Evolutionary conservation across 179 eudicot species (phyloP), one percentile per base, ranked within the genome.

Genomic region (Spinacia oleracea): DNA sequence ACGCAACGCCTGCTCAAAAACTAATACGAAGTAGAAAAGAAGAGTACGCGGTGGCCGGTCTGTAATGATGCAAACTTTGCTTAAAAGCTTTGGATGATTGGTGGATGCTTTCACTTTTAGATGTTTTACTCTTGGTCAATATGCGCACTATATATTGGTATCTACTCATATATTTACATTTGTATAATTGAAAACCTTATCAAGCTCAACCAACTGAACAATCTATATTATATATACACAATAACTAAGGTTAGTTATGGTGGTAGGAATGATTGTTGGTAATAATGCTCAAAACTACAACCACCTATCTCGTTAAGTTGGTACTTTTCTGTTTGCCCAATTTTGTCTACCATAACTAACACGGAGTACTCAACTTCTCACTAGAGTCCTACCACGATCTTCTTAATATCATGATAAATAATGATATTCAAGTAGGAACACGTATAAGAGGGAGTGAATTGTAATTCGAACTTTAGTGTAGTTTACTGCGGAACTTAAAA

Each of bases 21-120:
- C n/a, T n/a, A n/a, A n/a, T n/a, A n/a, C n/a, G 15, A 53, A 16
- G 56, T n/a, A 31, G 56, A 12, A 32, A 29, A 8, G 43, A 34
- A 55, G 27, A 51, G 53, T 45, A 45, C 0, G 38, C 73, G 42
- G 79, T 81, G 74, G n/a, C n/a, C n/a, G 81, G 48, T 46, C 46
- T 76, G 38, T 79, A 79, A 81, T 81, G 60, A 84, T 75, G 78
- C 32, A 84, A 79, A 74, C 87, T 84, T 84, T 55, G 84, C 87
- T 84, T 84, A 62, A 81, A 84, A 84, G 87, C 74, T 81, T 81
- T 51, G 82, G 77, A 5, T 60, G 42, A 65, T 58, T 77, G 76
- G 81, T 74, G 77, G 67, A 72, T 42, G 79, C 46, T 34, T 67
- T 29, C 55, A 21, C 46, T 34, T 67, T 29, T 46, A 21, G 12